Evolutionary conservation across 2,329 filamentous ascomycete genomes (phyloP).

Genomic region (Huntiella moniliformis): DNA sequence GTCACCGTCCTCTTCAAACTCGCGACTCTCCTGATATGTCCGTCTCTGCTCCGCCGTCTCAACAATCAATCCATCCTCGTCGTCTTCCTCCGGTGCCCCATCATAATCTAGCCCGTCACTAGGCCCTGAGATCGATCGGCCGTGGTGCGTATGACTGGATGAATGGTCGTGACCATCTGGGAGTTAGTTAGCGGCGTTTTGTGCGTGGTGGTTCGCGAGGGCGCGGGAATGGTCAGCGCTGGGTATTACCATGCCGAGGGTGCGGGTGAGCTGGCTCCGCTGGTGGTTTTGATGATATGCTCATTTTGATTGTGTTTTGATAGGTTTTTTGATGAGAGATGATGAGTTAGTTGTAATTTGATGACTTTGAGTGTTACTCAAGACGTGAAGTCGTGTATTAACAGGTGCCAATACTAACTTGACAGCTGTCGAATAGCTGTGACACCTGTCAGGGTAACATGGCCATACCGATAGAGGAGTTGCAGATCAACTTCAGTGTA

Average conservation of each 20-base stretch:
- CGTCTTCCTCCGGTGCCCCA: slow-evolving; percentile 12
- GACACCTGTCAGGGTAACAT: not conserved
- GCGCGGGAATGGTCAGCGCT: slow-evolving; percentile 11
- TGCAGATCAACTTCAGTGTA: too few species aligned
- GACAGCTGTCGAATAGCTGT: not conserved
- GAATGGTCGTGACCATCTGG: slow-evolving; percentile 12
- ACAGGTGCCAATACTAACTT: not conserved
- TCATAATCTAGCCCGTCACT: too few species aligned
- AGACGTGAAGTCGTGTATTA: not conserved
- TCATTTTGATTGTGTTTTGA: not conserved
- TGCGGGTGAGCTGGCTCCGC: slow-evolving; percentile 16
- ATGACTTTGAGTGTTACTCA: too few species aligned
- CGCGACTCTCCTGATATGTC: slow-evolving; percentile 3
- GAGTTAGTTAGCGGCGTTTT: not conserved
- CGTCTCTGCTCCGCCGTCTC: slow-evolving; percentile 1
- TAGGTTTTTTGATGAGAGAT: not conserved
- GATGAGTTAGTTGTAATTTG: not conserved
- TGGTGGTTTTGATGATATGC: not conserved
- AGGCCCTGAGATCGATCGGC: too few species aligned
- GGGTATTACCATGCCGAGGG: slow-evolving; percentile 31
- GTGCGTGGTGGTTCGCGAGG: slow-evolving; percentile 11
- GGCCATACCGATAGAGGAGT: not conserved
- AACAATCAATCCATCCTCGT: slow-evolving; percentile 14
- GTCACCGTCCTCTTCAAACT: slow-evolving; percentile 7
- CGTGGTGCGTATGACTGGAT: too few species aligned